Conservation (phyloP, 1,139 yeast species). For the Suhomyces taliae region DNA sequence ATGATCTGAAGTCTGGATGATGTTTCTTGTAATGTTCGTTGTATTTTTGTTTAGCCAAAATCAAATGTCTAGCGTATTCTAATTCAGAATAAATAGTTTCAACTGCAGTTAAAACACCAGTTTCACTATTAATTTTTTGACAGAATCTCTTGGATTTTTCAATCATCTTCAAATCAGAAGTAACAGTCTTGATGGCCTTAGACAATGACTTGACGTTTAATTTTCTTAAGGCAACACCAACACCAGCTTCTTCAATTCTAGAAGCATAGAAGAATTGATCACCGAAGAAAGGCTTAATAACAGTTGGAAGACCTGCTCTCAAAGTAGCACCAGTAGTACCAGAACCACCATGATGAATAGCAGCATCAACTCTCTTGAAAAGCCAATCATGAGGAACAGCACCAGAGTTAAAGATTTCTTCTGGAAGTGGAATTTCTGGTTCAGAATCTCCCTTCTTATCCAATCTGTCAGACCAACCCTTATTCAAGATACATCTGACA, state of each 20-base stretch:
- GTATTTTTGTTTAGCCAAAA: constrained; percentile 30
- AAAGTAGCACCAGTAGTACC: constrained; percentile 95
- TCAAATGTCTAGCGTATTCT: constrained; percentile 67
- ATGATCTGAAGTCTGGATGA: constrained; percentile 20
- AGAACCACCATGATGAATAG: constrained; percentile 97
- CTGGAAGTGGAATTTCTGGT: constrained; percentile 63
- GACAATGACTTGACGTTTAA: constrained; percentile 63
- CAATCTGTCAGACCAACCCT: constrained; percentile 91
- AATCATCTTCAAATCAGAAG: constrained; percentile 64
- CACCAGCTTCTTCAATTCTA: constrained; percentile 86
- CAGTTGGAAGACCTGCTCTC: constrained; percentile 83
- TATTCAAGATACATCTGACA: constrained; percentile 82
- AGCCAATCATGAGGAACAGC: constrained; percentile 93
- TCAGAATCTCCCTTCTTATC: constrained; percentile 31
- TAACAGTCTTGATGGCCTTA: constrained; percentile 66
- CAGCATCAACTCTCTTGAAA: constrained; percentile 84
- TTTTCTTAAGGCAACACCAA: constrained; percentile 72
- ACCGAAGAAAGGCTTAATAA: constrained; percentile 93
- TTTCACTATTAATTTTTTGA: constrained; percentile 59
- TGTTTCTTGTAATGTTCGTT: constrained; percentile 23
- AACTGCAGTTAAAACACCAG: constrained; percentile 80
- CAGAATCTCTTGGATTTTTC: constrained; percentile 67
- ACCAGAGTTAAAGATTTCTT: constrained; percentile 66
- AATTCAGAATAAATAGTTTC: constrained; percentile 73
- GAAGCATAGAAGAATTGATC: constrained; percentile 92